Percentiles rank a stretch among this genome's conserved stretches.
Evolutionary conservation across 331 rosid genomes (phyloP).

Genomic region (Quercus tomentella): DNA sequence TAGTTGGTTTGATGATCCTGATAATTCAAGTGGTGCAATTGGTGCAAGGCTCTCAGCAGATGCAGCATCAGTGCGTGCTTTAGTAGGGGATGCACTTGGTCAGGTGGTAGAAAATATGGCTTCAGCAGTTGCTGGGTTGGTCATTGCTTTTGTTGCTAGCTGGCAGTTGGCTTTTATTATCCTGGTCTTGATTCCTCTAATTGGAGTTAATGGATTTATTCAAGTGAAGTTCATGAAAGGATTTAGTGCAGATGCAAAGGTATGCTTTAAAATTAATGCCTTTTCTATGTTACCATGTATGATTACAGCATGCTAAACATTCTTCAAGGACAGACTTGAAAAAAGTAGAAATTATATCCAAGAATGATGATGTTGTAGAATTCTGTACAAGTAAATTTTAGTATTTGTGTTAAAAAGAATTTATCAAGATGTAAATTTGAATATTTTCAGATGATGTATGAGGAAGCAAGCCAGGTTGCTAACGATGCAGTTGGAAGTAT

Average conservation of each 20-base stretch:
- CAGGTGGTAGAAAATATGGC: slow-evolving; percentile 23
- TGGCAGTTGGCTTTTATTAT: slow-evolving; percentile 29
- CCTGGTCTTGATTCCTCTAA: slow-evolving; percentile 28
- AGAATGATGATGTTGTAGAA: neutral
- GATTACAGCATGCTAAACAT: neutral
- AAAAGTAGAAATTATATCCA: neutral
- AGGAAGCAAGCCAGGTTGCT: slow-evolving; percentile 69
- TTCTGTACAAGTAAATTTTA: neutral
- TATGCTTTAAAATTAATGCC: neutral
- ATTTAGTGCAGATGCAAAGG: slow-evolving; percentile 41
- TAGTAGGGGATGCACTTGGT: slow-evolving; percentile 38
- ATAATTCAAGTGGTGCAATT: slow-evolving; percentile 42
- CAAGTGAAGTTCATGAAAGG: slow-evolving; percentile 16
- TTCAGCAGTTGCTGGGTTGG: slow-evolving; percentile 21
- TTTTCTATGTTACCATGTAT: neutral
- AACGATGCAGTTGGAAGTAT: slow-evolving; percentile 56
- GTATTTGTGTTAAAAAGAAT: neutral
- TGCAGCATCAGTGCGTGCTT: slow-evolving; percentile 34
- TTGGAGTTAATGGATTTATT: slow-evolving; percentile 26
- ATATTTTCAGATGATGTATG: slow-evolving; percentile 40
- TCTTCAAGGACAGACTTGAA: neutral
- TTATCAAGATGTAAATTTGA: neutral
- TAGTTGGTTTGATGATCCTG: slow-evolving; percentile 34
- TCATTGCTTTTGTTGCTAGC: slow-evolving; percentile 24
- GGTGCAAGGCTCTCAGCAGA: slow-evolving; percentile 39